Evolutionary conservation across 1,284 basidiomycete genomes (phyloP), one percentile per base, ranked within the genome.

Genomic region (Mrakiaceae sp.): DNA sequence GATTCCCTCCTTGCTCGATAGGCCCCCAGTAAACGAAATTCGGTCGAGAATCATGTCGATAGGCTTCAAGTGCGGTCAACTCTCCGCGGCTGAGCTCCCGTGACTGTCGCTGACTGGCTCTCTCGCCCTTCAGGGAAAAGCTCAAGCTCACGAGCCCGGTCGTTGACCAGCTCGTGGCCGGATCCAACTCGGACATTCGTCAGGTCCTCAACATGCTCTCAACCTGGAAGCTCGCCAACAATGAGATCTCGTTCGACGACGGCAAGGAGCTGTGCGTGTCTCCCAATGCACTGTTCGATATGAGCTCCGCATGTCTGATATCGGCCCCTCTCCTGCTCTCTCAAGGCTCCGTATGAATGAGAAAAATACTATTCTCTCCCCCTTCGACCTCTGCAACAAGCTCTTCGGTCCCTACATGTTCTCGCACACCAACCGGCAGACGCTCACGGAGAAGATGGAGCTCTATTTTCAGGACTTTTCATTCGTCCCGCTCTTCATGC

Each of bases 201-300:
- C 91, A 95, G 72, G 90, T 98, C 5, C 79, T 98, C 69, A 98
- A 98, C 74, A 98, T 98, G 92, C 80, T 98, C 5, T 95, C 94
- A 9, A 98, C 94, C 0, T 98, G 91, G 90, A 91, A 87, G 73
- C 77, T 93, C 39, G 87, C 87, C 12, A 87, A 81, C 70, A 84
- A 79, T 68, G 81, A 83, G 3, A 90, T 96, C 86, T 81, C 86
- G 70, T 96, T 90, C 74, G 92, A 98, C 72, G 86, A 97, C 72
- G 83, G 90, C 67, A 96, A 97, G 75, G 74, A 81, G 39, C 78
- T 97, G 92, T 96, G 71, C 67, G 88, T 80, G 4, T 62, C 58
- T 55, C 62, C 11, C 44, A 5, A 11, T 43, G 12, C 8, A 4
- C 62, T 51, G 42, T 43, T 47, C 6, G 10, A 10, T 3, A 40